Base-by-base conservation (phyloP, 345 rosid species). In the Citrus medica region DNA sequence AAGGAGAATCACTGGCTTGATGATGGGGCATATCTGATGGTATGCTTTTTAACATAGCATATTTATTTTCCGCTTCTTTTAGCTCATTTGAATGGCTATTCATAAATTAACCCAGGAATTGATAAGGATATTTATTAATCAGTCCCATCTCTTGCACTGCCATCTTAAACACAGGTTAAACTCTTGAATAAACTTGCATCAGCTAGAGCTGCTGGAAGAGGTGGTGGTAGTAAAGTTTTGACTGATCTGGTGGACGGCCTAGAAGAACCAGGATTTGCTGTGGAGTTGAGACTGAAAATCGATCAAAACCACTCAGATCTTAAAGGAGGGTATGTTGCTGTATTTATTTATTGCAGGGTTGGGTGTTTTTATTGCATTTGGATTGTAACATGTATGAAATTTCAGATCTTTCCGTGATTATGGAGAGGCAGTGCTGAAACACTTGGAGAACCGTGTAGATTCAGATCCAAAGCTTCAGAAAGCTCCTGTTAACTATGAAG, bases 21-120 rank as follows among this genome's bases (percentile, higher is more conserved):
- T 88, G 99, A 96, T 83, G 99, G 99, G n/a, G 95, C 99, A 64
- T 96, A 92, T 85, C 94, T 92, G 82, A 96, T 96, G 99, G 98
- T 94, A 80, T 60, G 91, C 74, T 83, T 82, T 51, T 28, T 46
- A 13, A 13, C 51, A 46, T 46, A 30, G 37, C 55, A 13, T 59
- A 28, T 27, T 13, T 16, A 42, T 51, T 71, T 65, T 27, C 16
- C 32, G 13, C 65, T 64, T 61, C 67, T 58, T 78, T 13, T 16
- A 56, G 55, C 48, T 4, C 37, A 17, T 51, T 59, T 67, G 28
- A 4, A 17, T 61, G 28, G 64, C 75, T 30, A 19, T 58, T 67
- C 51, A 40, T 68, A 64, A 19, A 73, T 78, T 27, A 27, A 65
- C 74, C 30, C 55, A 79, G 16, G 21, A 30, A 72, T 55, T 22